Evolutionary conservation across 805 yeast species (phyloP).

Genomic region (Nakazawaea anatomiae): DNA sequence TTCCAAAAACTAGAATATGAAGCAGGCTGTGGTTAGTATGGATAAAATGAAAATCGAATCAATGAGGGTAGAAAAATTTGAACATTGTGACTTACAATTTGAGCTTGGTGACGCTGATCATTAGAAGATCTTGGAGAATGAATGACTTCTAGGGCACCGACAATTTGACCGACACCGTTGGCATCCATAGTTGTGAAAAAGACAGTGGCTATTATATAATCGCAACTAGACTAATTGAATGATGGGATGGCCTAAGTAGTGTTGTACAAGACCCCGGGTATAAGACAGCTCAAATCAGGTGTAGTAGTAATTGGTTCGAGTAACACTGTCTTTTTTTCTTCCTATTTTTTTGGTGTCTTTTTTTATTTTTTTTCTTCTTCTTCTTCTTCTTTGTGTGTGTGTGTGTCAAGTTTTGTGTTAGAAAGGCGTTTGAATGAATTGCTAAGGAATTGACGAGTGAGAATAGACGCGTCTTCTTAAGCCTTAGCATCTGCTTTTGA

Average conservation of each 20-base stretch:
- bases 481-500: no score
- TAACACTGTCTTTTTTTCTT: slow-evolving; percentile 6
- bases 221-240: background rate
- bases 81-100: slow-evolving; percentile 20
- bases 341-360: background rate
- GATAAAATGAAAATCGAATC: background rate
- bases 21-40: background rate
- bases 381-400: background rate
- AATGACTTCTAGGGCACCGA: slow-evolving; percentile 69
- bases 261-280: background rate
- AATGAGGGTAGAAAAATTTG: no score
- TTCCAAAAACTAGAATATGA: slow-evolving; percentile 53
- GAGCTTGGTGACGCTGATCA: slow-evolving; percentile 48
- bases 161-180: slow-evolving; percentile 66
- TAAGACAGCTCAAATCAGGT: background rate
- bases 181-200: slow-evolving; percentile 42
- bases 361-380: background rate
- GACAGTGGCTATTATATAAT: background rate
- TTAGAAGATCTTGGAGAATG: slow-evolving; percentile 64
- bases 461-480: no score
- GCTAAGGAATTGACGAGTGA: no score
- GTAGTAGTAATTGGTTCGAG: background rate
- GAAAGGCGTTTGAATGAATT: no score
- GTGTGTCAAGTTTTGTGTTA: no score
- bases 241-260: background rate